Evolutionary conservation across 2,329 filamentous ascomycete species (phyloP).

Genomic region (Hirsutella minnesotensis): DNA sequence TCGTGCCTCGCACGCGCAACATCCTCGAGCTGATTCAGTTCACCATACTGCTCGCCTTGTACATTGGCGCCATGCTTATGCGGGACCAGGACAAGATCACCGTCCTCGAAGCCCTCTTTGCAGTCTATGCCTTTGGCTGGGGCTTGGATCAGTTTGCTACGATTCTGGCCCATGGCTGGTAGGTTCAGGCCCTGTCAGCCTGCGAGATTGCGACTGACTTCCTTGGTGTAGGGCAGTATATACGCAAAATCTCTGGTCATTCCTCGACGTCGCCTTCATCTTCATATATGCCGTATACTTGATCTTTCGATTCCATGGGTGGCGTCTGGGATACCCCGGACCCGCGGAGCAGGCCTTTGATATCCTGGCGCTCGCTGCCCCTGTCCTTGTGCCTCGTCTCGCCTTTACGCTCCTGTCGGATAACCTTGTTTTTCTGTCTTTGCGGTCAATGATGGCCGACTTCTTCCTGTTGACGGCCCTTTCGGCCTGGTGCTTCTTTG

Average conservation of each 20-base stretch:
- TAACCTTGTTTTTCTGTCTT: conserved; percentile 71
- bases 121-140: conserved; percentile 68
- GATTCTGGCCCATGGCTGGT: conserved; percentile 61
- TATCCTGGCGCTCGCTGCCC: conserved; percentile 67
- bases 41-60: conserved; percentile 53
- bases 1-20: conserved; percentile 69
- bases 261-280: conserved; percentile 71
- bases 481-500: conserved; percentile 72
- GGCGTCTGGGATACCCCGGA: conserved; percentile 33
- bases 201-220: neutral
- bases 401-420: conserved; percentile 77
- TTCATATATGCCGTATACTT: conserved; percentile 60
- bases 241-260: conserved; percentile 81
- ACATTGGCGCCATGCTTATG: conserved; percentile 59
- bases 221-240: conserved; percentile 57
- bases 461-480: conserved; percentile 68
- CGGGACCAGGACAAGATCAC: conserved; percentile 47
- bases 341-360: conserved; percentile 59
- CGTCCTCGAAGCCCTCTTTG: conserved; percentile 52
- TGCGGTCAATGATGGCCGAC: conserved; percentile 76
- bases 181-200: conserved; percentile 6
- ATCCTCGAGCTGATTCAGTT: conserved; percentile 67
- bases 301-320: conserved; percentile 53
- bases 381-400: conserved; percentile 64
- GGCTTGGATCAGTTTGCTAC: conserved; percentile 66